Conservation (phyloP, 257 asterid genomes). For the Gentiana dahurica region DNA sequence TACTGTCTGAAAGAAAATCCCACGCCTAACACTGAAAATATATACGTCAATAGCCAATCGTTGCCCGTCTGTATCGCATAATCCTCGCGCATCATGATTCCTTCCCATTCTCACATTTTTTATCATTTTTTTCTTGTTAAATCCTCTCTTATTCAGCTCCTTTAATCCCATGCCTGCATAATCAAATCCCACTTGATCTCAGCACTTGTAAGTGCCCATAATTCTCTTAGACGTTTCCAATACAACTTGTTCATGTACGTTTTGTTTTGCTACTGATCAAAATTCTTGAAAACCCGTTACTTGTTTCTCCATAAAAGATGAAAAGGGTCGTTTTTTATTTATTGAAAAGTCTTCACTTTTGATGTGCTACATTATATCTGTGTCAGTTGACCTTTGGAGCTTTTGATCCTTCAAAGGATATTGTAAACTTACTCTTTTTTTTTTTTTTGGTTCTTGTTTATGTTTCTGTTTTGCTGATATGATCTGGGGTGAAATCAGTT, state of each 20-base stretch:
- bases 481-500: neutral
- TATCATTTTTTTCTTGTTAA: neutral
- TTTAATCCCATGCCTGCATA: constrained; percentile 1
- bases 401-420: too few relatives aligned
- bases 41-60: neutral
- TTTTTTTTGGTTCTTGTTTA: neutral
- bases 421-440: too few relatives aligned
- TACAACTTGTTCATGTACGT: too few relatives aligned
- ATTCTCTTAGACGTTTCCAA: too few relatives aligned
- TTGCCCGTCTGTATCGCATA: constrained; percentile 1
- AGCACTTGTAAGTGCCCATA: too few relatives aligned
- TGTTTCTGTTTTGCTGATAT: neutral
- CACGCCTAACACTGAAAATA: neutral
- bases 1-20: neutral
- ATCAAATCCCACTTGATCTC: neutral
- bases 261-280: too few relatives aligned
- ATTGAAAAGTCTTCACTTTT: too few relatives aligned
- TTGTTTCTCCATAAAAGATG: too few relatives aligned
- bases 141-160: neutral
- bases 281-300: too few relatives aligned
- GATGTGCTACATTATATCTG: too few relatives aligned
- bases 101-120: neutral
- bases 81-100: neutral
- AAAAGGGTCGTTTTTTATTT: too few relatives aligned
- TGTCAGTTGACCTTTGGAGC: too few relatives aligned